Base-by-base conservation (phyloP, 495 filamentous ascomycete species). In the Podospora australis region DNA sequence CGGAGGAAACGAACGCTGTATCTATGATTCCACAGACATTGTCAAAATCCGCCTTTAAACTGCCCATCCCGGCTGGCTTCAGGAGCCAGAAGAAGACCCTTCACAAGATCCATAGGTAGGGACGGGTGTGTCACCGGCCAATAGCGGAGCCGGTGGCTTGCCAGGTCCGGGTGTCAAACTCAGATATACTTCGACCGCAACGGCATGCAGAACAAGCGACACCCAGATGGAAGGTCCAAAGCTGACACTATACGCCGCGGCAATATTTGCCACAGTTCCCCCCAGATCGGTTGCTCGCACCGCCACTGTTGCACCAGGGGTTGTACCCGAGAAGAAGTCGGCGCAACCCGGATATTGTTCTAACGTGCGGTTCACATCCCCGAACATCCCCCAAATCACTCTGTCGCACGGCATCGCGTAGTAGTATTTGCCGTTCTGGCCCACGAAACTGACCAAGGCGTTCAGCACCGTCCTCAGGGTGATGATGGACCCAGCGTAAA, bases 141-240 rank as follows among this genome's bases (percentile, higher is more conserved):
- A n/a, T n/a, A n/a, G n/a, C n/a, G n/a, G n/a, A n/a, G n/a, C n/a
- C n/a, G n/a, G n/a, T n/a, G n/a, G n/a, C n/a, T n/a, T n/a, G n/a
- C n/a, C n/a, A n/a, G n/a, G n/a, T n/a, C n/a, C n/a, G n/a, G n/a
- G n/a, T n/a, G n/a, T n/a, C n/a, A n/a, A 3, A 38, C 58, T 54
- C 13, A 79, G 57, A 54, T 80, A 80, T 6, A 80, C 56, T 55
- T 81, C 78, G 2, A 78, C 64, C 0, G 70, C 75, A 35, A 75
- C 28, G 6, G 61, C 59, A 56, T 81, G 76, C 5, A 80, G 19
- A 3, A 65, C 26, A 0, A 78, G 23, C 0, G 73, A 62, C 2
- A 81, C 40, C 72, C 71, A 79, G 1, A 71, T 6, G 0, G 64
- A 66, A 39, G 64, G 61, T 4, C 68, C 73, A 54, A 80, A 80